Evolutionary conservation across 805 yeast genomes (phyloP), one percentile per base, ranked within the genome.

Genomic region (Wilhelminamyces savonicus): DNA sequence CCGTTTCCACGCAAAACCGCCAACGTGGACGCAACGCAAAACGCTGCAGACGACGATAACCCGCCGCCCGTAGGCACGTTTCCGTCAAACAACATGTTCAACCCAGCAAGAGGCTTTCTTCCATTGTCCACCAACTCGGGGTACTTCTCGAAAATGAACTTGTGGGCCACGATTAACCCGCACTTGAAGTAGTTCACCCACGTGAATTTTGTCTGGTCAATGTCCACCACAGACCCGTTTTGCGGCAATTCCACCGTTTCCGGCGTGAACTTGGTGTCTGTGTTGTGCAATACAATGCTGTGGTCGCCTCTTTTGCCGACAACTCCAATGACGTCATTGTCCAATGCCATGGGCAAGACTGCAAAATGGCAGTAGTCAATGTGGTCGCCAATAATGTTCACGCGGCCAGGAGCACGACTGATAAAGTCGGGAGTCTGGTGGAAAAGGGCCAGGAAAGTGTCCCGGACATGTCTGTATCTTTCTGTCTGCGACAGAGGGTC

Each of bases 141-240:
- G 17, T 47, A 42, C 20, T 52, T 53, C 22, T 59, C 60, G 27
- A 50, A 46, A 23, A 75, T 53, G 43, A 52, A 71, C 33, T 69
- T 62, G 34, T 67, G 69, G 12, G 81, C 84, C 7, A 78, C 84
- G 16, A 69, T 57, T 31, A 74, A 53, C 8, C 81, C 82, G 48
- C 84, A 76, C 50, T 70, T 72, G 59, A 78, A 77, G 54, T 79
- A 79, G 48, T 74, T 78, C n/a, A 69, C 68, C 87, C 87, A 79
- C 39, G 68, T 68, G 22, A 70, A 69, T 15, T 57, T 49, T 4
- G 62, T 50, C 15, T 69, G 59, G 45, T 77, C 78, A 35, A 80
- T 76, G 7, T 50, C 37, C 13, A 70, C 55, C 6, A 54, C 43
- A 6, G 54, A 49, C 3, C 71, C 71, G 27, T 62, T 60, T 3